Conservation (phyloP, 805 yeast genomes). For the Starmera dryadoides region DNA sequence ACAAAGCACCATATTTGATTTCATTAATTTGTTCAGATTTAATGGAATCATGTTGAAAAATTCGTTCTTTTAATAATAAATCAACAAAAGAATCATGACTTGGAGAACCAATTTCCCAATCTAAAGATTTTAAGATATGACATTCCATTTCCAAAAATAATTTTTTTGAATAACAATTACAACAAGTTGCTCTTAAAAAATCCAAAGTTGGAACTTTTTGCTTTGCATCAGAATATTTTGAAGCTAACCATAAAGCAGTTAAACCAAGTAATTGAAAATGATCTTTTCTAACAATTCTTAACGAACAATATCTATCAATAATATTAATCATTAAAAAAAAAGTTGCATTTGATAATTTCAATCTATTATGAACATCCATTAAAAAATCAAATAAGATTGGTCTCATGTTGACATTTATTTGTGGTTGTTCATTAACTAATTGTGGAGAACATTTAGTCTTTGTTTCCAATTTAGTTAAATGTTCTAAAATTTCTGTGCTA, state of each 20-base stretch:
- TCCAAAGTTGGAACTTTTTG: constrained; percentile 50
- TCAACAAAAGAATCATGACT: constrained; percentile 62
- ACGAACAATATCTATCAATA: constrained; percentile 81
- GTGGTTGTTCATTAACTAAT: constrained; percentile 29
- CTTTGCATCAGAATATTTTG: constrained; percentile 68
- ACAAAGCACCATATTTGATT: constrained; percentile 48
- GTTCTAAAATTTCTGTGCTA: constrained; percentile 31
- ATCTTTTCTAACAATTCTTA: constrained; percentile 68
- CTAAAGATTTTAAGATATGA: constrained; percentile 52
- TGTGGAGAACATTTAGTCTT: constrained; percentile 20
- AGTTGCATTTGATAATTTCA: constrained; percentile 56
- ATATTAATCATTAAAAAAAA: constrained; percentile 62
- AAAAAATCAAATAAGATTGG: constrained; percentile 75
- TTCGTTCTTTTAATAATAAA: constrained; percentile 35
- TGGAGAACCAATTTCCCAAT: constrained; percentile 58
- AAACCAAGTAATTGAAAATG: constrained; percentile 85
- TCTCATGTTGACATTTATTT: constrained; percentile 50
- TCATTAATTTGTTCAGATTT: constrained; percentile 32
- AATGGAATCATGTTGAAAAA: constrained; percentile 14
- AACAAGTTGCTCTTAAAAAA: constrained; percentile 47
- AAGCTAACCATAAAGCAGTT: constrained; percentile 84
- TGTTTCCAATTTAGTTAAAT: constrained; percentile 26
- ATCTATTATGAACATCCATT: constrained; percentile 60
- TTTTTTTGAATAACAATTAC: constrained; percentile 47
- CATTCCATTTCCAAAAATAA: constrained; percentile 63